Evolutionary conservation across 192 early-diverging fungal species (phyloP).

Genomic region (Backusella morwellensis): DNA sequence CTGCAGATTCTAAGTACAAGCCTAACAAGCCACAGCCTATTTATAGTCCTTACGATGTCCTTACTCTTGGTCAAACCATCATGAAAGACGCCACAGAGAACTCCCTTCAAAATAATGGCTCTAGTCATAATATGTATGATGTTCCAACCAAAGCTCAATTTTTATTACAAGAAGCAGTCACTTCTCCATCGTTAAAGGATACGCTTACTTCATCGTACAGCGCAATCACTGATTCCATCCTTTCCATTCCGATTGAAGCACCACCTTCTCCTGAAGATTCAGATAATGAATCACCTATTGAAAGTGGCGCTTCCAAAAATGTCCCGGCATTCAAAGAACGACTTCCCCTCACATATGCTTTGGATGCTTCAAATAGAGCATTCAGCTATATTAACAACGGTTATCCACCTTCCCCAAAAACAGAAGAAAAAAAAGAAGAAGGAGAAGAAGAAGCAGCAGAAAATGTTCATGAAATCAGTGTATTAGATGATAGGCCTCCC

Average conservation of each 20-base stretch:
- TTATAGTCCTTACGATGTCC: neutral
- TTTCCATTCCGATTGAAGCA: neutral
- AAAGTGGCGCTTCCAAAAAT: neutral
- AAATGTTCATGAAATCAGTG: neutral
- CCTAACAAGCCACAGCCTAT: neutral
- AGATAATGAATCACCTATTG: neutral
- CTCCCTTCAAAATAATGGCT: neutral
- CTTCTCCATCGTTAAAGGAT: neutral
- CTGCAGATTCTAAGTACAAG: neutral
- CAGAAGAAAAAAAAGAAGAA: neutral
- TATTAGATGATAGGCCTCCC: neutral
- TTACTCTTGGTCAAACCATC: neutral
- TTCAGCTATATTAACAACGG: neutral
- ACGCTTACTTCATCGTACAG: neutral
- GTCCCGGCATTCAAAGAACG: neutral
- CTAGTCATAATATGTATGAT: neutral
- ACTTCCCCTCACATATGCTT: neutral
- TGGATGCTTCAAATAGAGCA: neutral
- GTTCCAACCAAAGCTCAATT: neutral
- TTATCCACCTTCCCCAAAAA: neutral
- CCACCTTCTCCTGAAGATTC: neutral
- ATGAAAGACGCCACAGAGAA: neutral
- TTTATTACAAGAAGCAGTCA: neutral
- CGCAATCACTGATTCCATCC: neutral
- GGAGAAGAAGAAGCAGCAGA: neutral